Evolutionary conservation across 768 basidiomycete species (phyloP).

Genomic region (Flagelloscypha sp.): DNA sequence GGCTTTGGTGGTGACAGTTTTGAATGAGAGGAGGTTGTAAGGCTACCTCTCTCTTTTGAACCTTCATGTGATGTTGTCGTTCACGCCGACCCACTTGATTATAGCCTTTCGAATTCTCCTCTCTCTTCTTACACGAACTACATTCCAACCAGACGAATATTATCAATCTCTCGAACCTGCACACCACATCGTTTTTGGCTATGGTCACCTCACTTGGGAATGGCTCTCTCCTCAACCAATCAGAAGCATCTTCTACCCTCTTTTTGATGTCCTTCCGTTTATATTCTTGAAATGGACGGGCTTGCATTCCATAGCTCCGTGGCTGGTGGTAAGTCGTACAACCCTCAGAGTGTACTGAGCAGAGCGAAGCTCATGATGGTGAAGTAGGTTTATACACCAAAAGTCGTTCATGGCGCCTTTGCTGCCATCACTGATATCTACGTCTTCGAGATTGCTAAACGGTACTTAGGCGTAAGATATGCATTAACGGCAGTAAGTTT

Average conservation of each 20-base stretch:
- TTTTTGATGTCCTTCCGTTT: constrained; percentile 72
- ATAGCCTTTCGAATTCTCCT: constrained; percentile 46
- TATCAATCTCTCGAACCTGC: constrained; percentile 94
- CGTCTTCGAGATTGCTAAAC: constrained; percentile 51
- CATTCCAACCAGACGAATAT: constrained; percentile 97
- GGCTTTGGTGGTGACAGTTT: no score
- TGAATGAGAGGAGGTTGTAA: no score
- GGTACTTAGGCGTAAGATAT: constrained; percentile 49
- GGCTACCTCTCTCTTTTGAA: no score
- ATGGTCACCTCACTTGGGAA: constrained; percentile 94
- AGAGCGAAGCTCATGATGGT: constrained; percentile 4
- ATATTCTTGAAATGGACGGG: constrained; percentile 51
- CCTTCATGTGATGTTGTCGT: no score
- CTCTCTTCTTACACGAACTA: constrained; percentile 68
- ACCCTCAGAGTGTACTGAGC: neutral
- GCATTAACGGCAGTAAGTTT: constrained; percentile 56
- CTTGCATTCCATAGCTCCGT: constrained; percentile 33
- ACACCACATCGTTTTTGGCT: constrained; percentile 81
- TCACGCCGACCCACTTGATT: constrained; percentile 21
- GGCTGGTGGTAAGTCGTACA: constrained; percentile 53
- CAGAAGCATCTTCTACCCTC: constrained; percentile 75
- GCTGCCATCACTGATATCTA: constrained; percentile 79
- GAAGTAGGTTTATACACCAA: constrained; percentile 28
- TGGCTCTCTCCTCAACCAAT: constrained; percentile 70
- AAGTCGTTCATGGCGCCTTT: constrained; percentile 61